A percentile compares a stretch with the other conserved stretches of the same genome.
Evolutionary conservation across 2,329 filamentous ascomycete species (phyloP).

Genomic region (Arthrobotrys megalospora): DNA sequence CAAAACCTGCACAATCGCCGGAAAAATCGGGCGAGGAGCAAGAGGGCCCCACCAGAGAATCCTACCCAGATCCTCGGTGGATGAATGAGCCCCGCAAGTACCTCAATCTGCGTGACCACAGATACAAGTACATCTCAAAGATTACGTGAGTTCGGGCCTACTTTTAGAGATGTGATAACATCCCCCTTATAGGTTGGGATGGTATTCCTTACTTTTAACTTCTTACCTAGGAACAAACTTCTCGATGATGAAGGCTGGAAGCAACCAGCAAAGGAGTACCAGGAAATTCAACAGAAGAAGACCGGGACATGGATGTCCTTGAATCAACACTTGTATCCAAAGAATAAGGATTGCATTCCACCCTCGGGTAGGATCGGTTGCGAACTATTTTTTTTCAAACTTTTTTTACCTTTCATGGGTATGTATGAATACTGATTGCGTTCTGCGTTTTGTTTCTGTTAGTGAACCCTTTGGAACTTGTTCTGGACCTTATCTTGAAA

Average conservation of each 20-base stretch:
- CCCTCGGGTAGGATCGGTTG: slow-evolving; percentile 56
- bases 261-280: slow-evolving; percentile 54
- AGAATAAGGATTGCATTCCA: slow-evolving; percentile 59
- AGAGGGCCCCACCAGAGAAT: slow-evolving; percentile 48
- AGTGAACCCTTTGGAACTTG: slow-evolving; percentile 58
- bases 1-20: slow-evolving; percentile 50
- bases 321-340: slow-evolving; percentile 58
- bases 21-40: slow-evolving; percentile 56
- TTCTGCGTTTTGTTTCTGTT: slow-evolving; percentile 33
- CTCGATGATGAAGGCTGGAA: slow-evolving; percentile 56
- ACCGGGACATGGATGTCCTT: slow-evolving; percentile 59
- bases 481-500: slow-evolving; percentile 52
- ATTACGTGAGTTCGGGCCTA: slow-evolving; percentile 46
- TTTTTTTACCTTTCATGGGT: slow-evolving; percentile 32
- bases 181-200: slow-evolving; percentile 28
- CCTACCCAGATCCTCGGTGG: slow-evolving; percentile 59
- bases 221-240: slow-evolving; percentile 54
- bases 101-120: slow-evolving; percentile 47
- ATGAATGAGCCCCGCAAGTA: slow-evolving; percentile 58
- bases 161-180: slow-evolving; percentile 19
- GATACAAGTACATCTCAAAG: slow-evolving; percentile 60
- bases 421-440: slow-evolving; percentile 47
- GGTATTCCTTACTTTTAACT: slow-evolving; percentile 36
- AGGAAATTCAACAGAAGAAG: slow-evolving; percentile 56
- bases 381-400: slow-evolving; percentile 38